Conservation (phyloP, 208 protist species). For the Naegleria lovaniensis region DNA sequence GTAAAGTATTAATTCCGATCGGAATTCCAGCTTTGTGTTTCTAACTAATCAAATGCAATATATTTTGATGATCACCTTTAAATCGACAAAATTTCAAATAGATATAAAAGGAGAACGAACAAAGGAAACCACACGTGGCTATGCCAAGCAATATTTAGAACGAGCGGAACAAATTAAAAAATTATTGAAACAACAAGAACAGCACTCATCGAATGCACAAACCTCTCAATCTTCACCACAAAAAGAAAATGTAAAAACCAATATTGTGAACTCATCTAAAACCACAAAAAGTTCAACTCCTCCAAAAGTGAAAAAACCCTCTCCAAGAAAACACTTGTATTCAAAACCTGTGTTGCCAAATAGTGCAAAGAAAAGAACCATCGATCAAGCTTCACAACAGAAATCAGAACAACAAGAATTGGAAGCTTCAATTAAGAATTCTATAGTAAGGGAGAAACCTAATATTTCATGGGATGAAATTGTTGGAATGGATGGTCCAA, state of each 20-base stretch:
- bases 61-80: too few species aligned
- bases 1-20: not conserved
- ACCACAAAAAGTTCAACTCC: too few species aligned
- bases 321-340: too few species aligned
- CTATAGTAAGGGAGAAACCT: not conserved
- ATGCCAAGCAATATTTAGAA: not conserved
- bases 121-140: not conserved
- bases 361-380: not conserved
- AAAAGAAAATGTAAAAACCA: too few species aligned
- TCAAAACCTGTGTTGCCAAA: not conserved
- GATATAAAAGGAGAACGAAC: not conserved
- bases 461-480: slow-evolving; percentile 55
- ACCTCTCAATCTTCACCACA: not conserved
- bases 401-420: too few species aligned
- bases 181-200: not conserved
- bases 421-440: not conserved
- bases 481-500: slow-evolving; percentile 86
- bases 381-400: not conserved
- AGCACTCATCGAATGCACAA: not conserved
- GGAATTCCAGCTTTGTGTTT: too few species aligned
- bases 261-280: too few species aligned
- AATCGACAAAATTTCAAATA: too few species aligned
- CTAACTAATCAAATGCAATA: too few species aligned
- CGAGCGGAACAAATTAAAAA: not conserved
- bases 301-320: too few species aligned